These are phyloP conservation scores for Leccinum insolens DNA, from an alignment of 1,284 basidiomycete species.

Conservation along the genomic window DNA sequence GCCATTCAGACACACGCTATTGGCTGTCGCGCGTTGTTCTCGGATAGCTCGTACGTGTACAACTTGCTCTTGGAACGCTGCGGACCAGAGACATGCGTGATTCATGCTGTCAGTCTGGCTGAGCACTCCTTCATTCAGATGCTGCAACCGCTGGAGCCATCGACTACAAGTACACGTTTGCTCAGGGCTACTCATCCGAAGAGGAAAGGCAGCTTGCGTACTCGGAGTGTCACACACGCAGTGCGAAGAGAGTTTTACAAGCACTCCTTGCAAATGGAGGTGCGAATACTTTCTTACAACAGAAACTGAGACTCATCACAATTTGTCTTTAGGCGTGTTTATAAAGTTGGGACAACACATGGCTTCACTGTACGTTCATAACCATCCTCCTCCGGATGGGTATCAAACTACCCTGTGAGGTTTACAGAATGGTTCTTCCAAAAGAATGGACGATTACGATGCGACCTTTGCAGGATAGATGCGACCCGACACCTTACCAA, in stretches of 20 bases:
- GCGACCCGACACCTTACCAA: slow-evolving; percentile 76
- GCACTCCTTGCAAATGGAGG: slow-evolving; percentile 89
- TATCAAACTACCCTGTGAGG: slow-evolving; percentile 7
- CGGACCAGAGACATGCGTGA: slow-evolving; percentile 8
- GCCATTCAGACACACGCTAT: slow-evolving; percentile 62
- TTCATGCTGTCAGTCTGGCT: background rate
- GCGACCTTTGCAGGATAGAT: slow-evolving; percentile 82
- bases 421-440: slow-evolving; percentile 66
- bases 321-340: slow-evolving; percentile 65
- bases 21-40: slow-evolving; percentile 76
- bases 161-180: slow-evolving; percentile 86
- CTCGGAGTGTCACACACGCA: slow-evolving; percentile 81
- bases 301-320: background rate
- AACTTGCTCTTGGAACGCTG: background rate
- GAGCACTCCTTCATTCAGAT: slow-evolving; percentile 37
- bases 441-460: slow-evolving; percentile 76
- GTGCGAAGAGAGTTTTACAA: slow-evolving; percentile 75
- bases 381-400: background rate
- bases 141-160: slow-evolving; percentile 69
- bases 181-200: slow-evolving; percentile 57
- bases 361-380: slow-evolving; percentile 56
- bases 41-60: slow-evolving; percentile 58
- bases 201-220: slow-evolving; percentile 60
- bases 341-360: slow-evolving; percentile 96
- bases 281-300: slow-evolving; percentile 32